phyloP scores from a whole-genome alignment of 495 filamentous ascomycete species.

The Aspergillus ostianus region DNA sequence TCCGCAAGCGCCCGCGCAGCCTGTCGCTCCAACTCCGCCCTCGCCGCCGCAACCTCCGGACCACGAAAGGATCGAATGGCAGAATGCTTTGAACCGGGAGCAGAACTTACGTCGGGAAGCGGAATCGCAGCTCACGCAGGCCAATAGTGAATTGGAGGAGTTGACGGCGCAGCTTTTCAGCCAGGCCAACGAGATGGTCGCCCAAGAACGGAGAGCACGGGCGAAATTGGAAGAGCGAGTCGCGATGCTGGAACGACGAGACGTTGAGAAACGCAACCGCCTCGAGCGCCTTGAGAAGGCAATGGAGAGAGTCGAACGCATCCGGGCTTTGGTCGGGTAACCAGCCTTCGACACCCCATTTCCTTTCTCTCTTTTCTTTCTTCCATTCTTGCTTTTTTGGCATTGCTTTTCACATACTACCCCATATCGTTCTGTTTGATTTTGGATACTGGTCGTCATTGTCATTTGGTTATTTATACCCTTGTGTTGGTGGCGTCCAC shows the following conservation, averaged over 20 bases:
- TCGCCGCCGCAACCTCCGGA: slow-evolving; percentile 29
- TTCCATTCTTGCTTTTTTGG: slow-evolving; percentile 2
- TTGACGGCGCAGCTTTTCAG: slow-evolving; percentile 82
- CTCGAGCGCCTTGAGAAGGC: slow-evolving; percentile 76
- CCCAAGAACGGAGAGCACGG: slow-evolving; percentile 76
- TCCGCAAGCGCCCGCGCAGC: slow-evolving; percentile 32
- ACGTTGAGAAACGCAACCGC: slow-evolving; percentile 66
- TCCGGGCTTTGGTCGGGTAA: slow-evolving; percentile 65
- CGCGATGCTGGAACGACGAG: slow-evolving; percentile 63
- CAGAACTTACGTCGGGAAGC: slow-evolving; percentile 68
- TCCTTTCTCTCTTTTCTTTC: not conserved
- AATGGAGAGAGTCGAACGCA: slow-evolving; percentile 70
- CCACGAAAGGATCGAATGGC: slow-evolving; percentile 54
- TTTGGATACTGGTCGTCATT: slow-evolving; percentile 3
- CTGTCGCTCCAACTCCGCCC: slow-evolving; percentile 22
- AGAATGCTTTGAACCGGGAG: slow-evolving; percentile 71
- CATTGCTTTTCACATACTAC: slow-evolving; percentile 3
- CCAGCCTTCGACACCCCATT: slow-evolving; percentile 2
- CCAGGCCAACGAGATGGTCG: slow-evolving; percentile 97
- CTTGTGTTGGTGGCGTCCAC: not conserved
- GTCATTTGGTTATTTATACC: not conserved
- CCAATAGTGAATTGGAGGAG: slow-evolving; percentile 83
- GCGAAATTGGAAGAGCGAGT: slow-evolving; percentile 77
- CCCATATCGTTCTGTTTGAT: slow-evolving; percentile 8
- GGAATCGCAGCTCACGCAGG: slow-evolving; percentile 68